Evolutionary conservation across 2,329 filamentous ascomycete species (phyloP).

Genomic region (Rhytidhysteron rufulum): DNA sequence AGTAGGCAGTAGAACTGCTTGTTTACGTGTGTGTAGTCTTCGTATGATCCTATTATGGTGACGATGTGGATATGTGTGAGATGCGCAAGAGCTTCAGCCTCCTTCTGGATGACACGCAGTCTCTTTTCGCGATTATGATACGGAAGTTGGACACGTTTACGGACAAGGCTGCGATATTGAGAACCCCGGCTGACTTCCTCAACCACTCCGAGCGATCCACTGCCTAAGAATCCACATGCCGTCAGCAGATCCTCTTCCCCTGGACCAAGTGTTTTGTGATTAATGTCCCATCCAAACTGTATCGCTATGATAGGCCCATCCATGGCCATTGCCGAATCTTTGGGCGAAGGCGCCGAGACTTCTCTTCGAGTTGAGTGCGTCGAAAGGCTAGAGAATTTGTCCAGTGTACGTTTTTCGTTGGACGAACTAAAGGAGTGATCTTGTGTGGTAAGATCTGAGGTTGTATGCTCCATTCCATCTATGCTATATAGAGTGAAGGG

Average conservation of each 20-base stretch:
- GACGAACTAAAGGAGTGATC: too few relatives aligned
- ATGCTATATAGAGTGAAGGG: too few relatives aligned
- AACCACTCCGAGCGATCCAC: slow-evolving; percentile 5
- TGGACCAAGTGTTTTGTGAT: too few relatives aligned
- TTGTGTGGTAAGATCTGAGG: too few relatives aligned
- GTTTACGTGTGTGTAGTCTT: background rate
- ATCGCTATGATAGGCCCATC: too few relatives aligned
- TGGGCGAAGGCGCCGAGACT: too few relatives aligned
- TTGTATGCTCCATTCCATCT: too few relatives aligned
- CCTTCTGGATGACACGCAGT: slow-evolving; percentile 4
- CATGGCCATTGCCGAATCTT: too few relatives aligned
- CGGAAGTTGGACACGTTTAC: slow-evolving; percentile 6
- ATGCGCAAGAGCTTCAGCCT: slow-evolving; percentile 2
- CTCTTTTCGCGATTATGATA: background rate
- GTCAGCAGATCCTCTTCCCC: background rate
- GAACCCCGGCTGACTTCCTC: slow-evolving; percentile 4
- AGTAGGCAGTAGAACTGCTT: slow-evolving; percentile 4
- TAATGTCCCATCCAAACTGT: too few relatives aligned
- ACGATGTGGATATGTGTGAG: slow-evolving; percentile 5
- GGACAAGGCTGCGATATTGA: slow-evolving; percentile 4
- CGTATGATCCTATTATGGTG: slow-evolving; percentile 6
- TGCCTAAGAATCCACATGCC: background rate
- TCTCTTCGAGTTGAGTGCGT: too few relatives aligned
- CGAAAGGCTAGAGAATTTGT: too few relatives aligned
- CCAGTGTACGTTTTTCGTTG: too few relatives aligned